These are phyloP conservation scores for Calonectria pteridis DNA, from an alignment of 2,329 filamentous ascomycete genomes.

Conservation along the genomic window DNA sequence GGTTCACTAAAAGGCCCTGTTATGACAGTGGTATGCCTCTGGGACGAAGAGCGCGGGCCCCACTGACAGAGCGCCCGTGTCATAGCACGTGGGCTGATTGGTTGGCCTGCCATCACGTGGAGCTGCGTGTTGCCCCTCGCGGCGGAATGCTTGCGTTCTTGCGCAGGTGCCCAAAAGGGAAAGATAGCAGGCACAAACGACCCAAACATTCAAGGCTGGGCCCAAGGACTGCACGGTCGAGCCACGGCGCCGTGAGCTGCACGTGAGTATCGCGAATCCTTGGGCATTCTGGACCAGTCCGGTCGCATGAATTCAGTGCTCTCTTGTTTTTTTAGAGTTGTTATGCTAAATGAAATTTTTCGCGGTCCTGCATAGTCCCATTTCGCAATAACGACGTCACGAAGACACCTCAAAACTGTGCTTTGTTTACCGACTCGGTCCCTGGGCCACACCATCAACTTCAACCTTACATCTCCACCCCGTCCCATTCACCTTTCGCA, in stretches of 20 bases:
- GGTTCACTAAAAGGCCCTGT: constrained; percentile 22
- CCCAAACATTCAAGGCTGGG: constrained; percentile 30
- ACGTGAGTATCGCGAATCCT: constrained; percentile 28
- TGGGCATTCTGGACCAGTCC: constrained; percentile 22
- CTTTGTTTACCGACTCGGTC: constrained; percentile 47
- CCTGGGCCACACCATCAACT: constrained; percentile 41
- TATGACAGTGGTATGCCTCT: constrained; percentile 37
- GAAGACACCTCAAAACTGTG: constrained; percentile 39
- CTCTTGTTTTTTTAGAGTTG: constrained; percentile 8
- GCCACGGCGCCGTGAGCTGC: constrained; percentile 24
- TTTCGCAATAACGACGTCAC: constrained; percentile 43
- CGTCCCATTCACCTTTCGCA: constrained; percentile 25
- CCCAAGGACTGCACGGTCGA: constrained; percentile 16
- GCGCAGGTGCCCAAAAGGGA: constrained; percentile 41
- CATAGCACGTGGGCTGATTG: constrained; percentile 47
- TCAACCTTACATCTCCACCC: constrained; percentile 38
- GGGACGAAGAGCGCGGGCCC: constrained; percentile 33
- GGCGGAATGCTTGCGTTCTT: constrained; percentile 23
- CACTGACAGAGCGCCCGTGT: constrained; percentile 25
- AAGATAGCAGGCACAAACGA: constrained; percentile 43
- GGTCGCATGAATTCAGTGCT: constrained; percentile 28
- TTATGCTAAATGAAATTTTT: constrained; percentile 32
- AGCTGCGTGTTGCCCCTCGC: constrained; percentile 34
- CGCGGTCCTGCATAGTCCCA: constrained; percentile 32
- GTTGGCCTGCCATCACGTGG: constrained; percentile 48